Evolutionary conservation across 257 asterid species (phyloP).

Genomic region (Echites panduratus): DNA sequence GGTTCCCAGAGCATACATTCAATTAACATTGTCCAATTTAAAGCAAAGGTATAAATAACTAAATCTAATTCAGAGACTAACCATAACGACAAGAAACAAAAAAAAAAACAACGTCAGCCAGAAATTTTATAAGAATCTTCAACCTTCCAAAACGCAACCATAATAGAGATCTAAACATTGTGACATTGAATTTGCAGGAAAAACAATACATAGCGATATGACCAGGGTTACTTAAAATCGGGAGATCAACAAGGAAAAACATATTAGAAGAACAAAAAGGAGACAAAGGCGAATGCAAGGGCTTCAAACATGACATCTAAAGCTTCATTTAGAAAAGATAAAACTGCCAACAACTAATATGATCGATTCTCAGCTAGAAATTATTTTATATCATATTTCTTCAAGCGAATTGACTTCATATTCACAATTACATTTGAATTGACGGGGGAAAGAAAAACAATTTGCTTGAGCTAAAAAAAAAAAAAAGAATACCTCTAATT

Average conservation of each 20-base stretch:
- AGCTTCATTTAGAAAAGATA: not conserved
- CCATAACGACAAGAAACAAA: not conserved
- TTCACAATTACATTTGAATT: not conserved
- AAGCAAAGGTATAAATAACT: not conserved
- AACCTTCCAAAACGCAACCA: not conserved
- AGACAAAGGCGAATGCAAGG: not conserved
- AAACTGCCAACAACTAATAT: too few species aligned
- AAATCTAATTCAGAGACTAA: not conserved
- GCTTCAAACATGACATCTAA: not conserved
- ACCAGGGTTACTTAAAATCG: not conserved
- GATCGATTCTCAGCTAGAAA: too few species aligned
- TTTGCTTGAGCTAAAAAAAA: not conserved
- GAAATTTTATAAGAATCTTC: not conserved
- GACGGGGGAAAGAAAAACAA: not conserved
- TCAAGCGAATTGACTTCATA: too few species aligned
- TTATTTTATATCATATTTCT: not conserved
- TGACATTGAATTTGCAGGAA: not conserved
- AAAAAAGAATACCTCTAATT: conserved; percentile 59
- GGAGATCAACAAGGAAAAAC: not conserved
- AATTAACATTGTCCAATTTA: not conserved
- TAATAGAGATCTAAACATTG: not conserved
- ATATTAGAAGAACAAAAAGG: not conserved
- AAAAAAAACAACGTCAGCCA: not conserved
- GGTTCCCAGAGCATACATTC: too few species aligned
- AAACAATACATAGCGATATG: not conserved